Conservation (phyloP, 768 basidiomycete species). For the Russula emetica region DNA sequence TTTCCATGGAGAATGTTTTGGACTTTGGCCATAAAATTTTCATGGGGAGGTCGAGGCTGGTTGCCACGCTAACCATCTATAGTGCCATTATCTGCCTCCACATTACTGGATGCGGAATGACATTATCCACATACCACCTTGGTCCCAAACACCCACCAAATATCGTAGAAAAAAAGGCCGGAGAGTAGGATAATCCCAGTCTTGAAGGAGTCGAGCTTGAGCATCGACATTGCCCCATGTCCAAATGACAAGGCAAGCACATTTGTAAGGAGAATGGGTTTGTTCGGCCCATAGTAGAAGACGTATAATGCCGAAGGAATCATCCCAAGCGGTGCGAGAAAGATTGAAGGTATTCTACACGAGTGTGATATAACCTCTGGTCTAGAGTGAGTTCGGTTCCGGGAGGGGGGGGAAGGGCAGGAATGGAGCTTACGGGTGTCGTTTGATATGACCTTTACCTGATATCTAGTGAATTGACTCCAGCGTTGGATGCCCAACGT, state of each 20-base stretch:
- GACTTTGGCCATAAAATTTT: slow-evolving; percentile 88
- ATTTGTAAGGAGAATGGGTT: slow-evolving; percentile 73
- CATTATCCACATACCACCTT: slow-evolving; percentile 59
- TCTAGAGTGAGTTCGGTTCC: slow-evolving; percentile 21
- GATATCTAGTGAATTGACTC: slow-evolving; percentile 46
- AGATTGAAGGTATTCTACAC: slow-evolving; percentile 53
- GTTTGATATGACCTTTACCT: slow-evolving; percentile 46
- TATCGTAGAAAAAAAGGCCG: slow-evolving; percentile 88
- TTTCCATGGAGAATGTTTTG: slow-evolving; percentile 41
- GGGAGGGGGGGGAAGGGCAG: neutral
- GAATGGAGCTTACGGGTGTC: slow-evolving; percentile 39
- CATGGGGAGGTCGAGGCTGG: slow-evolving; percentile 85
- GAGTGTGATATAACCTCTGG: slow-evolving; percentile 42
- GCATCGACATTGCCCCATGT: slow-evolving; percentile 69
- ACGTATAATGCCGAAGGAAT: slow-evolving; percentile 65
- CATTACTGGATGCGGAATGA: neutral
- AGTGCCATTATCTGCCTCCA: neutral
- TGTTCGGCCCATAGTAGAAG: slow-evolving; percentile 38
- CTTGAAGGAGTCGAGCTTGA: slow-evolving; percentile 84
- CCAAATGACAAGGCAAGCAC: slow-evolving; percentile 71
- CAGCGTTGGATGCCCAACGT: slow-evolving; percentile 50
- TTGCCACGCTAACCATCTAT: slow-evolving; percentile 93
- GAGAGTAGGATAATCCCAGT: slow-evolving; percentile 80
- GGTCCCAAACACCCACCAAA: slow-evolving; percentile 93
- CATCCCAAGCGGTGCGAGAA: slow-evolving; percentile 54